A percentile compares a stretch with the other conserved stretches of the same genome.
These are phyloP conservation scores for Pholiota conissans DNA, from an alignment of 768 basidiomycete genomes.

Conservation along the genomic window DNA sequence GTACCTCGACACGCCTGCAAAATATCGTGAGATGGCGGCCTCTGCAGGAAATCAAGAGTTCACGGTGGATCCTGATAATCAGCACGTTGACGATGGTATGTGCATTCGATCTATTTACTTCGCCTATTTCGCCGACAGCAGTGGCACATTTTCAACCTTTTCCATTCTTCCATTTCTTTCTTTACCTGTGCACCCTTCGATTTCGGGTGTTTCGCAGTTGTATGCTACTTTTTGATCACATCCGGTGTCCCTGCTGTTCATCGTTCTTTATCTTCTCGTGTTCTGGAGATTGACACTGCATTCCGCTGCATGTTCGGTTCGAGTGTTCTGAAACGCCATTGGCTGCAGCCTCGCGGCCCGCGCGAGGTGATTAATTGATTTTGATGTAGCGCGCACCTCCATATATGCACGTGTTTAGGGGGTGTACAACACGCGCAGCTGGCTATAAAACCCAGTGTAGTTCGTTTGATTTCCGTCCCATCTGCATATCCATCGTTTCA, in stretches of 20 bases:
- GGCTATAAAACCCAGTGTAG: constrained; percentile 12
- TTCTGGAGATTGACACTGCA: not conserved
- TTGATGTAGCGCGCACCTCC: not conserved
- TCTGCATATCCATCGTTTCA: not conserved
- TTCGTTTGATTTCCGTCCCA: not conserved
- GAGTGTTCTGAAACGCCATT: constrained; percentile 1
- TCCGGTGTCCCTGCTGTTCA: not conserved
- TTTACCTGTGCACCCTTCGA: not conserved
- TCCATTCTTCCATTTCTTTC: not conserved
- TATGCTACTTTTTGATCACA: no score
- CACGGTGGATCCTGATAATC: constrained; percentile 17
- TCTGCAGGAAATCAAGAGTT: constrained; percentile 33
- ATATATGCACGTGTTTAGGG: constrained; percentile 15
- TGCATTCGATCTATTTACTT: constrained; percentile 1
- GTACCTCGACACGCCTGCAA: constrained; percentile 69
- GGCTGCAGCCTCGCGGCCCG: constrained; percentile 1
- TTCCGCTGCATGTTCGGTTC: not conserved
- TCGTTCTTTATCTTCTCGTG: not conserved
- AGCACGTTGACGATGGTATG: constrained; percentile 22
- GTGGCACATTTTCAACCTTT: not conserved
- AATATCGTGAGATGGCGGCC: constrained; percentile 53
- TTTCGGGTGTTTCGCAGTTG: no score
- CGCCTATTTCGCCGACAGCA: constrained; percentile 1
- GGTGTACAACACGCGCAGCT: constrained; percentile 8
- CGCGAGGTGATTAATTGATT: constrained; percentile 10